Evolutionary conservation across 2,329 filamentous ascomycete genomes (phyloP).

Genomic region (Penicillium sp.): DNA sequence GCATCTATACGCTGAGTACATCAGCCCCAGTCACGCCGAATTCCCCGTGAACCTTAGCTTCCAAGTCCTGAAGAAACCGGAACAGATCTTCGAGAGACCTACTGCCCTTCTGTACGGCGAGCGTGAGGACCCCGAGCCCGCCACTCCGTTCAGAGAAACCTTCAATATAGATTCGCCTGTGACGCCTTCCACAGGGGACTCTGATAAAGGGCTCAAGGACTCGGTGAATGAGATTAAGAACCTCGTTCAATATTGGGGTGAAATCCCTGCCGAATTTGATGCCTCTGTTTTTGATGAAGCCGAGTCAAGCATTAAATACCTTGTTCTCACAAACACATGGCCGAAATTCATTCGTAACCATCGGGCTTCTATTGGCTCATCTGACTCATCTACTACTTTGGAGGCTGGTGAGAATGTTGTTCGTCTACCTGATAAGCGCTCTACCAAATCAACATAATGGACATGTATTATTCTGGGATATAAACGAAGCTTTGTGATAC

Average conservation of each 20-base stretch:
- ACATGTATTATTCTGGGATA: neutral
- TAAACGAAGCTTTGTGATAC: neutral
- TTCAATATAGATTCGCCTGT: neutral
- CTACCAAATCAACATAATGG: neutral
- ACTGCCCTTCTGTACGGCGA: slow-evolving; percentile 44
- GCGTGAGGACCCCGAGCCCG: slow-evolving; percentile 44
- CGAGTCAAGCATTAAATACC: slow-evolving; percentile 62
- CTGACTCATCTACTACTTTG: slow-evolving; percentile 3
- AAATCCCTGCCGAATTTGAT: slow-evolving; percentile 49
- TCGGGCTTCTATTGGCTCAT: slow-evolving; percentile 19
- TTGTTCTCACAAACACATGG: slow-evolving; percentile 70
- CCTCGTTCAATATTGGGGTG: slow-evolving; percentile 34
- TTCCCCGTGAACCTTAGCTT: slow-evolving; percentile 68
- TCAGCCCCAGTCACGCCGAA: slow-evolving; percentile 61
- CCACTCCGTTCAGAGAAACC: slow-evolving; percentile 32
- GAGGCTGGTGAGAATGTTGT: slow-evolving; percentile 1
- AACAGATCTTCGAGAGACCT: slow-evolving; percentile 57
- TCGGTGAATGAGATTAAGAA: slow-evolving; percentile 24
- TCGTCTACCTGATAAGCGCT: neutral
- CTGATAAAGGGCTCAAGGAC: slow-evolving; percentile 21
- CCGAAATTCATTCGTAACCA: slow-evolving; percentile 39
- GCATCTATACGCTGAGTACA: slow-evolving; percentile 61
- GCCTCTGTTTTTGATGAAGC: slow-evolving; percentile 59
- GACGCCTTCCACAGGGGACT: neutral
- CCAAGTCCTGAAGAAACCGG: slow-evolving; percentile 54